Evolutionary conservation across 2,329 filamentous ascomycete species (phyloP), one percentile per base, ranked within the genome.

Genomic region (Colletotrichum phormii): DNA sequence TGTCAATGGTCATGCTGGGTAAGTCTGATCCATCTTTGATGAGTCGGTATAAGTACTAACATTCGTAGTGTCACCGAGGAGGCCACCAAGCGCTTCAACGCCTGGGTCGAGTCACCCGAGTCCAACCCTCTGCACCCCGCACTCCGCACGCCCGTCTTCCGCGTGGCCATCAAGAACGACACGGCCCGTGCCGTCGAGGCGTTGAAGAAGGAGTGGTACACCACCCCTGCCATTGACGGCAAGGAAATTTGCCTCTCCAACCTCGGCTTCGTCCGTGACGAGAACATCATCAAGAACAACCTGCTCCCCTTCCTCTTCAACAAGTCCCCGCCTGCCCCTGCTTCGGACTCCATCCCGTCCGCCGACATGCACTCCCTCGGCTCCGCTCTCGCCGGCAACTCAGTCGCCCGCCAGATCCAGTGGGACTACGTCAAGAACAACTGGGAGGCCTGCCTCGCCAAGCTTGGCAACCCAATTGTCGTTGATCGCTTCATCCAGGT

Each of bases 291-390:
- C 57, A 85, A 88, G 69, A 83, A 83, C 83, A 92, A 79, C 87
- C 92, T 88, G 79, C 93, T 86, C 77, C 92, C 83, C 89, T 98
- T 95, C 83, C 93, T 97, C 82, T 95, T 94, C 76, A 92, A 93
- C 81, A 88, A 83, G 42, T 86, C 87, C 1, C 88, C 88, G 1
- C 87, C 88, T 1, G 81, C 82, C 0, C 78, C 81, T 4, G 81
- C 84, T n/a, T 84, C 84, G 42, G 85, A 89, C 75, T 84, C 93
- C n/a, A 94, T 98, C 31, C 91, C 94, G 11, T 89, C 92, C 13
- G 96, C 95, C 79, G 97, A 99, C 81, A 90, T 97, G 82, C 96
- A 98, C 84, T 92, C 92, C 13, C 93, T 95, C 35, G 92, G 92
- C n/a, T 86, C 88, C 61, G 89, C 91, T 1, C 85, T 99, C 33